Evolutionary conservation across 768 basidiomycete genomes (phyloP).

Genomic region (Boletus reticulatus): DNA sequence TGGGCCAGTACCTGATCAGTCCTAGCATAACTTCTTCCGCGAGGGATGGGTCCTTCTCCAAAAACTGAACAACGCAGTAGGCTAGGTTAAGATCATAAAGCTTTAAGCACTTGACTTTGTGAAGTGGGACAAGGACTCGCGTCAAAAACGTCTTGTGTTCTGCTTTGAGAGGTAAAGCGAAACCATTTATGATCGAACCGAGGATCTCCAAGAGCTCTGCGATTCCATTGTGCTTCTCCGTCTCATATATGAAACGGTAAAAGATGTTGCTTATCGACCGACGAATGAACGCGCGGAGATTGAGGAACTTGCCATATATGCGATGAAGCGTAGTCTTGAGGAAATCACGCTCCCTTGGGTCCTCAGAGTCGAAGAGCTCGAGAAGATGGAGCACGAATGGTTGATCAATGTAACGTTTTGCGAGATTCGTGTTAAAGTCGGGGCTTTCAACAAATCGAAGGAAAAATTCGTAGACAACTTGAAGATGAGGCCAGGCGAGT

Average conservation of each 20-base stretch:
- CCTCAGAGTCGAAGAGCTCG: constrained; percentile 98
- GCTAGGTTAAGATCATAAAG: constrained; percentile 99
- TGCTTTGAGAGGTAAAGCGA: constrained; percentile 95
- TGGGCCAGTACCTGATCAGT: constrained; percentile 97
- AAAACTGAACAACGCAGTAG: constrained; percentile 98
- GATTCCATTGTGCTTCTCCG: constrained; percentile 98
- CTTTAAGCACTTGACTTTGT: constrained; percentile 97
- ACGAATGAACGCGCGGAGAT: constrained; percentile 96
- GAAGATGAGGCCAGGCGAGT: constrained; percentile 98
- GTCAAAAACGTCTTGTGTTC: constrained; percentile 98
- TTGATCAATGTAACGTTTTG: constrained; percentile 97
- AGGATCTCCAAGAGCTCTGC: constrained; percentile 97
- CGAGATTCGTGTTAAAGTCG: constrained; percentile 97
- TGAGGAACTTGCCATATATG: constrained; percentile 99
- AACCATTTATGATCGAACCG: constrained; percentile 99
- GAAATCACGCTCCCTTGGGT: constrained; percentile 98
- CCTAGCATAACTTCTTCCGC: constrained; percentile 97
- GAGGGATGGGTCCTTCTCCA: constrained; percentile 91
- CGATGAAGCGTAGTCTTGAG: constrained; percentile 98
- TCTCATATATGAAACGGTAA: constrained; percentile 98
- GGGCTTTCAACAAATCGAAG: constrained; percentile 96
- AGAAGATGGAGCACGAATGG: constrained; percentile 93
- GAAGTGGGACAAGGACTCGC: constrained; percentile 89
- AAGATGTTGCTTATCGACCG: constrained; percentile 99
- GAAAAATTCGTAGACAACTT: constrained; percentile 99